These are phyloP conservation scores for Neurospora sp. DNA, from an alignment of 495 filamentous ascomycete genomes.

Conservation along the genomic window DNA sequence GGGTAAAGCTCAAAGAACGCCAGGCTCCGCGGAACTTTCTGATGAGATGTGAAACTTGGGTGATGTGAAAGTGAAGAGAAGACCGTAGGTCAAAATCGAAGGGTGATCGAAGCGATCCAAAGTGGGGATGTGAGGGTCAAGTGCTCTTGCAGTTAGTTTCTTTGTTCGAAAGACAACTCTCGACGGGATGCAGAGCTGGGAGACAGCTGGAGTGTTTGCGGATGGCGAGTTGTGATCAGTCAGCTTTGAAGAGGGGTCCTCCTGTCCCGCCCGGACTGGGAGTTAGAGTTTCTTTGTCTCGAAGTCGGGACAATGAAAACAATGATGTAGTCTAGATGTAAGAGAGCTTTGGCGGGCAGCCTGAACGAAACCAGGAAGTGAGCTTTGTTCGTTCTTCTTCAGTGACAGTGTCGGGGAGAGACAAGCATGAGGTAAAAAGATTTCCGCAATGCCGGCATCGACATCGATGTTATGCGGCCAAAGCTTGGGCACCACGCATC, in stretches of 20 bases:
- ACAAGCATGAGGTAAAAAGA: background rate
- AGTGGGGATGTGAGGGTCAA: background rate
- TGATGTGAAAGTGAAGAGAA: background rate
- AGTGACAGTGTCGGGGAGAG: background rate
- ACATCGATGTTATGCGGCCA: background rate
- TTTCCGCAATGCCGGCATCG: background rate
- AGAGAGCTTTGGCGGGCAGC: background rate
- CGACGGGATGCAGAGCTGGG: background rate
- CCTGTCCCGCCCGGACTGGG: background rate
- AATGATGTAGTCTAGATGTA: background rate
- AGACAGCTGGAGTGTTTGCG: background rate
- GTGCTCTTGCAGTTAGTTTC: background rate
- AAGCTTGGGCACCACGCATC: background rate
- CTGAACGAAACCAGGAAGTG: background rate
- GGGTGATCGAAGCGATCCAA: background rate
- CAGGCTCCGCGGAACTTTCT: background rate
- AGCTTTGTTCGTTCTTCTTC: background rate
- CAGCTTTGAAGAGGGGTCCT: background rate
- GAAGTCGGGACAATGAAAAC: background rate
- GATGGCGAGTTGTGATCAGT: background rate
- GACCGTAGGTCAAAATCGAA: background rate
- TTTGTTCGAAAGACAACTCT: background rate
- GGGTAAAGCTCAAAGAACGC: background rate
- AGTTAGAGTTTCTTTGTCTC: background rate
- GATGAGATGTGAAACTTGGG: background rate